These are phyloP conservation scores for Amanita fuliginea DNA, from an alignment of 768 basidiomycete genomes.

Conservation along the genomic window DNA sequence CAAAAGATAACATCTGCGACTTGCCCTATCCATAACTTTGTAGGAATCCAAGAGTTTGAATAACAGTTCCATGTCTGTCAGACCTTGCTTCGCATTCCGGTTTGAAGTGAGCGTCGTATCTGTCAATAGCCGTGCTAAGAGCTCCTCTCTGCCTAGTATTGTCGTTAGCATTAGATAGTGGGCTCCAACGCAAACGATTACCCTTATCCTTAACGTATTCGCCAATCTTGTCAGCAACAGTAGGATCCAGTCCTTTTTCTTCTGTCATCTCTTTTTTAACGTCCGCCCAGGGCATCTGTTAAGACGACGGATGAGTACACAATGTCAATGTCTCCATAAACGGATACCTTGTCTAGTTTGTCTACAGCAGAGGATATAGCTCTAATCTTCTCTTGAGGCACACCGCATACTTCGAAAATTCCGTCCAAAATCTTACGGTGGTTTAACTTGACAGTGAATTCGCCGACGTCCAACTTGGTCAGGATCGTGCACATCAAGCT, in stretches of 20 bases:
- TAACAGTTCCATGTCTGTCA: constrained; percentile 77
- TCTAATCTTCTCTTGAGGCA: constrained; percentile 80
- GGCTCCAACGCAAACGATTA: constrained; percentile 13
- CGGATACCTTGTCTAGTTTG: constrained; percentile 89
- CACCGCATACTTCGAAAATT: constrained; percentile 93
- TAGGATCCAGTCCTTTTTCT: constrained; percentile 80
- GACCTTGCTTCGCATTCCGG: constrained; percentile 64
- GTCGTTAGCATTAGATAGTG: neutral
- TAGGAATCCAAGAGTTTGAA: constrained; percentile 79
- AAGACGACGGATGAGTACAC: neutral
- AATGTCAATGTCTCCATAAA: neutral
- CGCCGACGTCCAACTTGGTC: constrained; percentile 78
- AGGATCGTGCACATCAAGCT: constrained; percentile 75
- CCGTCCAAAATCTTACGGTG: constrained; percentile 96
- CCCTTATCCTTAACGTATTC: constrained; percentile 96
- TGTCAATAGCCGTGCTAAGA: constrained; percentile 59
- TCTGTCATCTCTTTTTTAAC: constrained; percentile 95
- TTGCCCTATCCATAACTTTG: constrained; percentile 65
- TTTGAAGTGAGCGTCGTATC: constrained; percentile 62
- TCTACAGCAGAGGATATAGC: constrained; percentile 94
- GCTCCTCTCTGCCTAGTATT: constrained; percentile 56
- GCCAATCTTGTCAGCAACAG: constrained; percentile 86
- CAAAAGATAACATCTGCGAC: constrained; percentile 5
- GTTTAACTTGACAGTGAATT: constrained; percentile 94
- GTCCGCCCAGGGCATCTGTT: constrained; percentile 75